Conservation (phyloP, 768 basidiomycete species). For the Boletus fagicola region DNA sequence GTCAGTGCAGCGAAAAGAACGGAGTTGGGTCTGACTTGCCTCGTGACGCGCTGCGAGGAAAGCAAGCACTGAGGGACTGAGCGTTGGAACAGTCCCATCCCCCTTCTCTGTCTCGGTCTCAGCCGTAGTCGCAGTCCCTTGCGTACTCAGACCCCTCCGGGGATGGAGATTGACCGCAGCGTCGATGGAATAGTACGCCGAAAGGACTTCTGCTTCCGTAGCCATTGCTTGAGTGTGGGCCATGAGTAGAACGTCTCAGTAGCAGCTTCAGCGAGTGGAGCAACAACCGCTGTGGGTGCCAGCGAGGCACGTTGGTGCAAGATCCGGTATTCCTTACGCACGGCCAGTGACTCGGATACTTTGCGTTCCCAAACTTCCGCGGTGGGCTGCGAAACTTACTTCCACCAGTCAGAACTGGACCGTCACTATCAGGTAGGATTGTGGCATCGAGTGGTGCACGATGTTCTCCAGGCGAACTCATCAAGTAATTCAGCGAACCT, state of each 20-base stretch:
- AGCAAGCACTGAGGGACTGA: slow-evolving; percentile 40
- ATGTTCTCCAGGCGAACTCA: background rate
- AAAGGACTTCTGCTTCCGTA: background rate
- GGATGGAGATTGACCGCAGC: background rate
- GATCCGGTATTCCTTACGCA: background rate
- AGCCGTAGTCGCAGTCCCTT: background rate
- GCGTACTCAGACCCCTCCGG: background rate
- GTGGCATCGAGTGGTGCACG: background rate
- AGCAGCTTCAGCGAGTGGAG: background rate
- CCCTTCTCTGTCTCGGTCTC: background rate
- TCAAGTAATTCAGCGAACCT: background rate
- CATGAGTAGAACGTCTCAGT: background rate
- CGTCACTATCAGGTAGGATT: background rate
- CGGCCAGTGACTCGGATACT: too few species aligned
- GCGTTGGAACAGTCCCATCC: slow-evolving; percentile 9
- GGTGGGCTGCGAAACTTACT: background rate
- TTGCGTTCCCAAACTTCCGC: background rate
- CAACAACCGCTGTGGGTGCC: background rate
- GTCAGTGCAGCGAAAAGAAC: background rate
- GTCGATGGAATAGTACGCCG: background rate
- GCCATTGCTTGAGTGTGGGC: background rate
- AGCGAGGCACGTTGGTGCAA: background rate
- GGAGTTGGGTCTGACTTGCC: slow-evolving; percentile 20
- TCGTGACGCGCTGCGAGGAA: slow-evolving; percentile 34
- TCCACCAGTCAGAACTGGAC: background rate